Conservation (phyloP, 371 early-diverging fungal species). For the Vairimorpha necatrix region DNA sequence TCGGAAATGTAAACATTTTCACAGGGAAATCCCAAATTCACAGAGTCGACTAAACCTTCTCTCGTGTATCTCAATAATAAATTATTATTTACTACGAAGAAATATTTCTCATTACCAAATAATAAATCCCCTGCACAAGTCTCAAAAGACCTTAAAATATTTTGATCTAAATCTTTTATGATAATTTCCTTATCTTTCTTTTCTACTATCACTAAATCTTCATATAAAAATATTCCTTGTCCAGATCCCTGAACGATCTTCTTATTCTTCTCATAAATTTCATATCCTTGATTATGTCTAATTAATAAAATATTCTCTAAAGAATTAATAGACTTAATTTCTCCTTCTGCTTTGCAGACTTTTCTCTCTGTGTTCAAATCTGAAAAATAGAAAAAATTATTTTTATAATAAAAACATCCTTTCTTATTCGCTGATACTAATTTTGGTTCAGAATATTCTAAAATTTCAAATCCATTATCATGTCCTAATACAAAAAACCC, state of each 20-base stretch:
- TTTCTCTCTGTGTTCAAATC: slow-evolving; percentile 33
- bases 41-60: not conserved
- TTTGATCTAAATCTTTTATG: not conserved
- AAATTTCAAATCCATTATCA: slow-evolving; percentile 88
- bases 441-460: slow-evolving; percentile 85
- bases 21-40: slow-evolving; percentile 3
- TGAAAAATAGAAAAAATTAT: slow-evolving; percentile 20
- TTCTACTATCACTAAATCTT: not conserved
- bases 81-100: slow-evolving; percentile 11
- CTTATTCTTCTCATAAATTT: slow-evolving; percentile 41
- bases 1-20: slow-evolving; percentile 6
- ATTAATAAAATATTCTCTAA: slow-evolving; percentile 29
- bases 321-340: slow-evolving; percentile 14
- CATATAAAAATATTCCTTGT: slow-evolving; percentile 15
- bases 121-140: not conserved
- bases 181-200: slow-evolving; percentile 25
- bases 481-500: slow-evolving; percentile 69
- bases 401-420: slow-evolving; percentile 25
- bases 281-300: slow-evolving; percentile 26
- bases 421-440: slow-evolving; percentile 72
- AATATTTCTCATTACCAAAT: not conserved
- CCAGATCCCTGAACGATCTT: slow-evolving; percentile 10
- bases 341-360: slow-evolving; percentile 22
- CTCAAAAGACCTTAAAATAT: not conserved
- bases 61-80: not conserved